Evolutionary conservation across 2,329 filamentous ascomycete species (phyloP), one percentile per base, ranked within the genome.

Genomic region (Phialocephala sp.): DNA sequence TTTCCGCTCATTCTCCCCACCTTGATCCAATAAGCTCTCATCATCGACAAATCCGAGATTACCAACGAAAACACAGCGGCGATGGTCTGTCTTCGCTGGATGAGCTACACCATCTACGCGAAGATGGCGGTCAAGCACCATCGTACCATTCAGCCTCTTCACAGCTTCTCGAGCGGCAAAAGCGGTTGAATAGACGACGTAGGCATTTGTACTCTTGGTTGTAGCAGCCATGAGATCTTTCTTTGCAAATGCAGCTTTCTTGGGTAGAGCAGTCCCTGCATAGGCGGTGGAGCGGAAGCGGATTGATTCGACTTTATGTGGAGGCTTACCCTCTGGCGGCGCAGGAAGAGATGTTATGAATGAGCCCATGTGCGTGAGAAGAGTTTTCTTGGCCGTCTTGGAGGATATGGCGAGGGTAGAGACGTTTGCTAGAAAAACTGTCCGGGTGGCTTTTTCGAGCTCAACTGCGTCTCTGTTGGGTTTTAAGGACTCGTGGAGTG

Each of bases 31-130:
- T 59, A 90, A 83, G 45, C 87, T 91, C 80, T 97, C 94, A 71
- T 97, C 93, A 74, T 97, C 94, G 18, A 99, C 92, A 74, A 99
- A 99, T 59, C 93, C 93, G 1, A 99, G 85, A 76, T 99, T 99
- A 56, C 95, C 95, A 32, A 99, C 92, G 75, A 99, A 99, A 18
- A 99, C 89, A 78, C 95, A 99, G 62, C 94, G 91, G 66, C 91
- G 89, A 78, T 97, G 89, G 76, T 97, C 94, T 20, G 89, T 87
- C 47, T 89, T 87, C 15, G 91, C 85, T 0, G 95, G 95, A 78
- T 97, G 93, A 0, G 94, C 92, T 39, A 99, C 89, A 71, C 89
- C 92, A 80, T 99, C 95, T 27, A 94, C 94, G 50, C 94, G 89
- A 63, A 99, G 81, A 79, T 99, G 95, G 37, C 95, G 90, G 71